Base-by-base conservation (phyloP, 2,329 filamentous ascomycete species). In the Neofusicoccum laricinum region DNA sequence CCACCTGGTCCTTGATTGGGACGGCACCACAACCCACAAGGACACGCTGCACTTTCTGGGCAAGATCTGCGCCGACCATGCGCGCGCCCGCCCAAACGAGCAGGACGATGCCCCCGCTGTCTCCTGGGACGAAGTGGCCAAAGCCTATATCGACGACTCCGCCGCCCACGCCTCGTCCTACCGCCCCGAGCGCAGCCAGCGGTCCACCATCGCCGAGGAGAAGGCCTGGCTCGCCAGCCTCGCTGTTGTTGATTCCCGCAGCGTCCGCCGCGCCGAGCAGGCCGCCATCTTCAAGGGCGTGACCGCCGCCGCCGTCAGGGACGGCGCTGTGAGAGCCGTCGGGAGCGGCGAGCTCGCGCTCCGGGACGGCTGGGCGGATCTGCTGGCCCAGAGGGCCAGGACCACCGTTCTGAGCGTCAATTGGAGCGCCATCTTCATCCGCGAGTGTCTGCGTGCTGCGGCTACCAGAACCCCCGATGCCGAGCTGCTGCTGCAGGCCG, bases 31-130 rank as follows among this genome's bases (percentile, higher is more conserved):
- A 32, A 82, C 80, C 12, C 68, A 69, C 45, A 73, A 73, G 21
- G 81, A 83, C 67, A 82, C 81, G 0, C 75, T 82, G 57, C 68
- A 76, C n/a, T 63, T 78, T 14, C 73, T 82, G 10, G 78, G 76
- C 45, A 69, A 71, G 36, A 75, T 82, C 14, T 62, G 62, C 62
- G 50, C 50, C 38, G 49, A 55, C 32, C 41, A 53, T 19, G 61
- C 61, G 11, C 38, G 8, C 49, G 11, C 15, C 38, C 21, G 36
- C 38, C 41, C 36, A 30, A 58, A 32, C 36, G n/a, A 45, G 53
- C 45, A 41, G 21, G 36, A 65, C 15, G 59, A 36, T 19, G 34
- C 46, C 34, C 7, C 48, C 21, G 38, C 51, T 1, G 51, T 68
- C n/a, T 66, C 71, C n/a, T 80, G 81, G 80, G 66, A 72, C 6